These are phyloP conservation scores for Tephrocybe sp. DNA, from an alignment of 768 basidiomycete genomes.

Conservation along the genomic window DNA sequence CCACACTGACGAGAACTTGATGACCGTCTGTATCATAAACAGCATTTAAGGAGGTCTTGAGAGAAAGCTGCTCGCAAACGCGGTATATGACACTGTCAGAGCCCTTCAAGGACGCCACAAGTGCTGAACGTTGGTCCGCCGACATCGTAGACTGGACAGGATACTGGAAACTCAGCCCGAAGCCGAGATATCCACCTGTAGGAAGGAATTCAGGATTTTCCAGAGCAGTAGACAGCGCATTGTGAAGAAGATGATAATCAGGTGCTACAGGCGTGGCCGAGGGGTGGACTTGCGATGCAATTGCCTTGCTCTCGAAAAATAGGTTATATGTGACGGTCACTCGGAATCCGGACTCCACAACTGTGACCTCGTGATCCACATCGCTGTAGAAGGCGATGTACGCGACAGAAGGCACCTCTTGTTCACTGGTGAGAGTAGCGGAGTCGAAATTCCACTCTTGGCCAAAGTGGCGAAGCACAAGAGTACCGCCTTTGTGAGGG, in stretches of 20 bases:
- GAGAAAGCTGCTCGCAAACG: conserved; percentile 18
- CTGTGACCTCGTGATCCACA: conserved; percentile 39
- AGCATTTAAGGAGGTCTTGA: conserved; percentile 20
- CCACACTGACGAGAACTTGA: too few species aligned
- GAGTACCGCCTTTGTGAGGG: conserved; percentile 42
- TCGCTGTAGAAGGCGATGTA: too few species aligned
- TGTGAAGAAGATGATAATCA: too few species aligned
- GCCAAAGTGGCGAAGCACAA: conserved; percentile 33
- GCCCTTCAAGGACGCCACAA: conserved; percentile 31
- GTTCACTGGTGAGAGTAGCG: conserved; percentile 9
- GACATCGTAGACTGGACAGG: conserved; percentile 19
- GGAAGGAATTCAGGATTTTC: conserved; percentile 33
- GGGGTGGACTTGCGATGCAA: neutral
- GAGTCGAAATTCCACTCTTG: conserved; percentile 36
- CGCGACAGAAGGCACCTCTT: conserved; percentile 27
- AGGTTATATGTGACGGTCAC: conserved; percentile 45
- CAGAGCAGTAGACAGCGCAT: conserved; percentile 26
- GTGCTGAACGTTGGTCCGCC: conserved; percentile 2
- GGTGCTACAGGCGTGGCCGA: conserved; percentile 8
- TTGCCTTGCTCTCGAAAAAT: conserved; percentile 20
- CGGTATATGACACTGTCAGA: conserved; percentile 24
- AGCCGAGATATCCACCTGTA: conserved; percentile 39
- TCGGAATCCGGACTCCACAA: conserved; percentile 35
- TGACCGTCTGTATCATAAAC: conserved; percentile 14
- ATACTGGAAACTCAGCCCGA: conserved; percentile 37